Percentiles rank a stretch among this genome's conserved stretches.
These are phyloP conservation scores for Corymbia citriodora DNA, from an alignment of 441 rosid genomes.

Conservation along the genomic window DNA sequence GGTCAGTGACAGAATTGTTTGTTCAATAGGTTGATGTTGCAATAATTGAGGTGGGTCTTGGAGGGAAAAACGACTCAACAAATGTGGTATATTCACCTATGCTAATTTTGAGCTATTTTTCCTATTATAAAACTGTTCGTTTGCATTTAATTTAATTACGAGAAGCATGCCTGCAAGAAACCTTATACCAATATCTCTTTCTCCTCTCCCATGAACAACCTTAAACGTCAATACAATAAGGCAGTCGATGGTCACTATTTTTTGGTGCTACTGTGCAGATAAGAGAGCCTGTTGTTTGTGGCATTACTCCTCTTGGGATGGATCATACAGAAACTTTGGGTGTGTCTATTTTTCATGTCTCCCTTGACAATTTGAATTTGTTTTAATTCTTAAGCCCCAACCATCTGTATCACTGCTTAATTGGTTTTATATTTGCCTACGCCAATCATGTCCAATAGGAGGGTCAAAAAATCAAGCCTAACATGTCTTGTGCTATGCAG, in stretches of 20 bases:
- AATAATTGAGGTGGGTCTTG: conserved; percentile 87
- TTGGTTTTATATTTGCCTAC: not conserved
- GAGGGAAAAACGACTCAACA: conserved; percentile 71
- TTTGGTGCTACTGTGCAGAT: conserved; percentile 42
- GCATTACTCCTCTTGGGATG: conserved; percentile 83
- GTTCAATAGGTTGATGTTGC: conserved; percentile 74
- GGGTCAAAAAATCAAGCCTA: not conserved
- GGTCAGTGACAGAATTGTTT: not conserved
- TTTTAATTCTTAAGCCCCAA: not conserved
- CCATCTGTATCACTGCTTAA: not conserved
- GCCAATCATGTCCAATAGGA: not conserved
- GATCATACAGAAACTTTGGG: conserved; percentile 79
- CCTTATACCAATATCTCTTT: not conserved
- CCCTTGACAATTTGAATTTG: not conserved
- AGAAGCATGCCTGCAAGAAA: not conserved
- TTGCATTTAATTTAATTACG: not conserved
- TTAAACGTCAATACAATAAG: not conserved
- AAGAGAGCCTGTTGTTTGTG: conserved; percentile 76
- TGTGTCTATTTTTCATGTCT: conserved; percentile 15
- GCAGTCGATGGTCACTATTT: not conserved
- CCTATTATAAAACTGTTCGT: not conserved
- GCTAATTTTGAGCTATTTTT: not conserved
- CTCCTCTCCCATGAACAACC: not conserved
- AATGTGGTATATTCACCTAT: conserved; percentile 49
- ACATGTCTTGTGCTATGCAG: conserved; percentile 30